Evolutionary conservation across 345 rosid species (phyloP).

Genomic region (Syzygium oleosum): DNA sequence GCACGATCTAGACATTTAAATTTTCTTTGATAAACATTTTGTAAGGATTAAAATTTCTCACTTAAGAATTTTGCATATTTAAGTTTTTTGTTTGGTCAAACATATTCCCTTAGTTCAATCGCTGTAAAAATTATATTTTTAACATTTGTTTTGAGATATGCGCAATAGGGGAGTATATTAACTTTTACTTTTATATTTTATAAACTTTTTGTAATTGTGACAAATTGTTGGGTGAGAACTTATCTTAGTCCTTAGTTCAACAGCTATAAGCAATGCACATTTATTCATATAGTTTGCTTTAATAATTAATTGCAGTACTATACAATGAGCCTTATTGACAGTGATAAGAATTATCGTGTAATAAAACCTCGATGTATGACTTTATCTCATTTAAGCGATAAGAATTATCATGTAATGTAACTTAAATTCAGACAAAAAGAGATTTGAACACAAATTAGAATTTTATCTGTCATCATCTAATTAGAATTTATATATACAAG

Average conservation of each 20-base stretch:
- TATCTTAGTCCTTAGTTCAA: neutral
- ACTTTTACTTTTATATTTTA: too few species aligned
- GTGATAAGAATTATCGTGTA: neutral
- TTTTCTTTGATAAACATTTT: neutral
- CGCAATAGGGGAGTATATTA: too few species aligned
- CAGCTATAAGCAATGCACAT: neutral
- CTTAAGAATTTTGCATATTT: too few species aligned
- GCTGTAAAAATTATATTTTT: too few species aligned
- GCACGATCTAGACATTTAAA: neutral
- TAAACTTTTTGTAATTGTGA: neutral
- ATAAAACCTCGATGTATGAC: neutral
- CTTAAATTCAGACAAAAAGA: neutral
- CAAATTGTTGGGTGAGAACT: neutral
- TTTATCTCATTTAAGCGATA: neutral
- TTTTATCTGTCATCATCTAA: neutral
- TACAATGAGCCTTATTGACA: neutral
- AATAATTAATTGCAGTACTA: neutral
- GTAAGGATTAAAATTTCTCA: too few species aligned
- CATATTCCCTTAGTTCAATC: too few species aligned
- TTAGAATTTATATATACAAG: neutral
- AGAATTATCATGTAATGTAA: neutral
- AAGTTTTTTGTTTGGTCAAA: too few species aligned
- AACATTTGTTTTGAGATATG: too few species aligned
- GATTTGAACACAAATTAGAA: neutral
- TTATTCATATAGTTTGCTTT: neutral